Evolutionary conservation across 306 rosid genomes (phyloP), one percentile per base, ranked within the genome.

Genomic region (Dryas alaskensis): DNA sequence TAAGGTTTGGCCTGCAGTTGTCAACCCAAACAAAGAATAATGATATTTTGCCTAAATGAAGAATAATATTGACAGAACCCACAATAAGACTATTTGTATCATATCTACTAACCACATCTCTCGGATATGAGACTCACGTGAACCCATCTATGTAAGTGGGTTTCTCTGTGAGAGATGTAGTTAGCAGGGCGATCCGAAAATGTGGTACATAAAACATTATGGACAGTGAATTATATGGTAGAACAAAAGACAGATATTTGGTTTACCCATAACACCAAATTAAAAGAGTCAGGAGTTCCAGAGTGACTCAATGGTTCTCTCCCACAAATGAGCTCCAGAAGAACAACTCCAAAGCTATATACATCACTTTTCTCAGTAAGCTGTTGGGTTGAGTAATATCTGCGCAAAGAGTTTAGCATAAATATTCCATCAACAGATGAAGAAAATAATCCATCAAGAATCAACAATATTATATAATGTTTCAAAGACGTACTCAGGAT

Each of bases 301-400:
- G 90, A 81, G 69, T 85, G 98, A 78, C 79, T 86, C 82, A 93
- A 70, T 37, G 98, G 96, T 78, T 93, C 96, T 84, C 98, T 75
- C 64, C 98, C 98, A 79, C 98, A 93, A 55, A 93, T 93, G 74
- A 93, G 96, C 78, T 93, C 98, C 67, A 93, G 80, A 65, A 93
- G 85, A 77, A 93, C 98, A 17, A 93, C 97, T 58, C 98, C 98
- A 37, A 91, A 91, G 69, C 98, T 93, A 67, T 93, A 93, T 0
- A 93, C 92, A 45, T 93, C 98, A 19, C 98, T 93, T 78, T 91
- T 93, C 87, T 93, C 98, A 0, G 96, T 93, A 54, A 93, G 76
- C 42, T 93, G 98, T 43, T 79, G 97, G n/a, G 97, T 88, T 37
- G 96, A 77, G 74, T 91, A 93, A 50, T 90, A 93, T 81, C 97